These are phyloP conservation scores for Postia placenta DNA, from an alignment of 768 basidiomycete species.

Conservation along the genomic window DNA sequence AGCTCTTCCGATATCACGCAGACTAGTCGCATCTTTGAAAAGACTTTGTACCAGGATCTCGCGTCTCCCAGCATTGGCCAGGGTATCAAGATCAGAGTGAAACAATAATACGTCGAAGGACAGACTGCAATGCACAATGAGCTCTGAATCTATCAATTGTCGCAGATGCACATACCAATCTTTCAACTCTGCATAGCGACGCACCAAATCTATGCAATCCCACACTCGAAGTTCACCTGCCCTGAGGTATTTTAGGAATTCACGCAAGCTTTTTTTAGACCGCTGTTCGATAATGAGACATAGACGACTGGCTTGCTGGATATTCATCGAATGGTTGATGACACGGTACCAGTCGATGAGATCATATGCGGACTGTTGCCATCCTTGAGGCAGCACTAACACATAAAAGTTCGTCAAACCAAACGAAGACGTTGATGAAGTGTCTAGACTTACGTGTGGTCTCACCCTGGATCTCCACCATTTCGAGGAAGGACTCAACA, in stretches of 20 bases:
- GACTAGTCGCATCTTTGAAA: slow-evolving; percentile 19
- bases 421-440: too few species aligned
- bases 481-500: slow-evolving; percentile 38
- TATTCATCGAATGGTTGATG: slow-evolving; percentile 17
- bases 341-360: slow-evolving; percentile 64
- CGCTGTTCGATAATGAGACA: slow-evolving; percentile 28
- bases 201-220: slow-evolving; percentile 26
- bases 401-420: too few species aligned
- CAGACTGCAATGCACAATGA: slow-evolving; percentile 13
- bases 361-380: slow-evolving; percentile 40
- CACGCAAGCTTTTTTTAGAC: slow-evolving; percentile 32
- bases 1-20: slow-evolving; percentile 30
- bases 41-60: slow-evolving; percentile 31
- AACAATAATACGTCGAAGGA: slow-evolving; percentile 44
- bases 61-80: slow-evolving; percentile 20
- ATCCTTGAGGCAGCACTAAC: too few species aligned
- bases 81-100: slow-evolving; percentile 20
- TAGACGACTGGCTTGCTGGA: background rate
- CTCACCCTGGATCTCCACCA: too few species aligned
- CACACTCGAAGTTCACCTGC: slow-evolving; percentile 39
- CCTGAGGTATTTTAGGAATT: slow-evolving; percentile 38
- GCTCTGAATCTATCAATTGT: background rate
- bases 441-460: too few species aligned
- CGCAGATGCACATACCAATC: background rate
- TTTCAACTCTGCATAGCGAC: slow-evolving; percentile 16